phyloP scores from a whole-genome alignment of 495 filamentous ascomycete species.

The Penicillium goetzii region DNA sequence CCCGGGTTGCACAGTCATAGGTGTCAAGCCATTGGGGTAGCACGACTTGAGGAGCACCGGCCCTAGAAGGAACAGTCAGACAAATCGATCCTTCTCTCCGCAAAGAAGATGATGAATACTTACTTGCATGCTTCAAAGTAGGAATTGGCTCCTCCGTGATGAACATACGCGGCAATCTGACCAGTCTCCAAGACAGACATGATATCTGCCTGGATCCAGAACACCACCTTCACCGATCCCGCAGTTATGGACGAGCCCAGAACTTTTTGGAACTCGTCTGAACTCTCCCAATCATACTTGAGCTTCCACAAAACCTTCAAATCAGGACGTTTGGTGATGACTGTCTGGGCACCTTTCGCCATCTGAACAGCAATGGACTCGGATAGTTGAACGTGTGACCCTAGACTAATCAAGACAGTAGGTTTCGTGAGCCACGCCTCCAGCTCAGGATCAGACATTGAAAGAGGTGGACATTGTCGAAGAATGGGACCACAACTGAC shows the following conservation, averaged over 20 bases:
- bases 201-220: conserved; percentile 55
- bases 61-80: conserved; percentile 32
- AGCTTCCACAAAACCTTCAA: conserved; percentile 57
- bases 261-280: conserved; percentile 18
- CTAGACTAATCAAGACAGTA: conserved; percentile 56
- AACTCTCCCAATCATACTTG: conserved; percentile 32
- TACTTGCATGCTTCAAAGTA: conserved; percentile 58
- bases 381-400: conserved; percentile 44
- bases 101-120: conserved; percentile 10
- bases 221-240: conserved; percentile 30
- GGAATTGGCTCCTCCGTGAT: conserved; percentile 58
- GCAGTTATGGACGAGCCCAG: conserved; percentile 25
- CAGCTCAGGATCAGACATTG: conserved; percentile 46
- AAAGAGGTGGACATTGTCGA: conserved; percentile 35
- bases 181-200: conserved; percentile 50
- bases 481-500: conserved; percentile 53
- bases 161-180: conserved; percentile 50
- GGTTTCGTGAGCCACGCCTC: conserved; percentile 49
- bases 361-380: conserved; percentile 44
- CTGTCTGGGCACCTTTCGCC: conserved; percentile 36
- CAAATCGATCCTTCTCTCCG: no score
- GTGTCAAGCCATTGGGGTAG: conserved; percentile 56
- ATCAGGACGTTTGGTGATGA: conserved; percentile 33
- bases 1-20: conserved; percentile 52
- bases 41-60: conserved; percentile 54